Conservation (phyloP, 495 filamentous ascomycete genomes). For the Aspergillus asperescens region DNA sequence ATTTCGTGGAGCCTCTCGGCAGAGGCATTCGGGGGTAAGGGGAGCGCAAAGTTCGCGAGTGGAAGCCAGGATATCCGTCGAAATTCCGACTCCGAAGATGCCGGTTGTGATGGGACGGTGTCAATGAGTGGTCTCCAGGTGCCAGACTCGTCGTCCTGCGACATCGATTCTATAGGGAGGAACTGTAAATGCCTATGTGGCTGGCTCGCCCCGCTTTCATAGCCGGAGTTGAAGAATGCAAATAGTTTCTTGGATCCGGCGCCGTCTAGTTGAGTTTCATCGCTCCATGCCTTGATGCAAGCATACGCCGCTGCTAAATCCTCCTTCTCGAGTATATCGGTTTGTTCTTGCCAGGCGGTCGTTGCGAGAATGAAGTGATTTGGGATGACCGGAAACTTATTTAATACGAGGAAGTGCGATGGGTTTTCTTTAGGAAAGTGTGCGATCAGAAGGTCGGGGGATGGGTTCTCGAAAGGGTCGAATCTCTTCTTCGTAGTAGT, state of each 20-base stretch:
- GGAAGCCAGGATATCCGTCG: conserved; percentile 37
- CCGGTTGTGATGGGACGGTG: conserved; percentile 21
- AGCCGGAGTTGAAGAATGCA: conserved; percentile 80
- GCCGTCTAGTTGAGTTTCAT: conserved; percentile 10
- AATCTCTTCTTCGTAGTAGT: conserved; percentile 40
- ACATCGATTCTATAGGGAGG: conserved; percentile 65
- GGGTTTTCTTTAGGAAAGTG: conserved; percentile 46
- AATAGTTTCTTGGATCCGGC: conserved; percentile 46
- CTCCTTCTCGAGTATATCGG: conserved; percentile 56
- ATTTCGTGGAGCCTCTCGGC: conserved; percentile 37
- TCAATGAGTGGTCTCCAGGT: conserved; percentile 56
- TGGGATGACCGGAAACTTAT: conserved; percentile 76
- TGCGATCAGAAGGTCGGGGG: conserved; percentile 55
- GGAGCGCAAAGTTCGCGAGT: conserved; percentile 47
- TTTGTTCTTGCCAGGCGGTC: conserved; percentile 59
- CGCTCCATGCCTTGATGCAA: conserved; percentile 59
- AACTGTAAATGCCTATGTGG: conserved; percentile 78
- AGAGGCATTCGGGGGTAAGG: conserved; percentile 36
- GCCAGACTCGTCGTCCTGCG: conserved; percentile 35
- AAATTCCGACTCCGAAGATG: conserved; percentile 18
- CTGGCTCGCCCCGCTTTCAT: conserved; percentile 72
- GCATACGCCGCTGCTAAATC: conserved; percentile 63
- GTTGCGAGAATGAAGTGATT: conserved; percentile 80
- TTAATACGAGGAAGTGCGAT: conserved; percentile 64
- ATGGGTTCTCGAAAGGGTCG: conserved; percentile 70